Evolutionary conservation across 169 alveolate species (phyloP), one percentile per base, ranked within the genome.

Genomic region (Babesia ovata): DNA sequence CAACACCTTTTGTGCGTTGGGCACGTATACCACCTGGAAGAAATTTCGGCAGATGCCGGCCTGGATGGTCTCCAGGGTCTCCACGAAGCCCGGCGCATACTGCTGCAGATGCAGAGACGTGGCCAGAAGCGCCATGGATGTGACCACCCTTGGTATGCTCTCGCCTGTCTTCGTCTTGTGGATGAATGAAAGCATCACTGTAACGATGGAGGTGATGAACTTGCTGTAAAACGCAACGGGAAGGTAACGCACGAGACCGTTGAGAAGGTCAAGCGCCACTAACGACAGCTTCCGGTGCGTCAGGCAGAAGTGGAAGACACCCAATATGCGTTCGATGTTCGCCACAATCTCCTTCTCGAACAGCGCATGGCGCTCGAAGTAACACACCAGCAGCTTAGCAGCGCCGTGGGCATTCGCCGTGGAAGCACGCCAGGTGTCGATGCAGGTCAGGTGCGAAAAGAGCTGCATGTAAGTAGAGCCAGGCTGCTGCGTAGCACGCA

Each of bases 271-370:
- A 57, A 92, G 85, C 10, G 96, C 75, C n/a, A 87, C 87, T 19
- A 79, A 63, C 16, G 91, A 88, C 19, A 92, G 73, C 70, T 86
- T 92, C 67, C 92, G 72, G 65, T 92, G 94, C 14, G 93, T 83
- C 45, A 92, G 75, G 66, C 96, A 92, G 61, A 86, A 92, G 57
- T 92, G 96, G 65, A 89, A 92, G 26, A 90, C 86, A 53, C 87
- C 85, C 63, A 92, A 86, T 4, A 92, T 76, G 60, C 86, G 91
- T 73, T 92, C 93, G 84, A 92, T 79, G 74, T 88, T 66, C 11
- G 50, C 75, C 45, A 63, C 70, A 7, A 92, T 86, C 49, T 81
- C 90, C 48, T 85, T 73, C 65, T 91, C 91, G 62, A 92, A 92
- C 9, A 90, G 19, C 21, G 53, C 60, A 63, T 88, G 74, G 58